Percentiles rank a stretch among this genome's conserved stretches.
Evolutionary conservation across 805 yeast species (phyloP).

Genomic region (Wickerhamiella bombiphila): DNA sequence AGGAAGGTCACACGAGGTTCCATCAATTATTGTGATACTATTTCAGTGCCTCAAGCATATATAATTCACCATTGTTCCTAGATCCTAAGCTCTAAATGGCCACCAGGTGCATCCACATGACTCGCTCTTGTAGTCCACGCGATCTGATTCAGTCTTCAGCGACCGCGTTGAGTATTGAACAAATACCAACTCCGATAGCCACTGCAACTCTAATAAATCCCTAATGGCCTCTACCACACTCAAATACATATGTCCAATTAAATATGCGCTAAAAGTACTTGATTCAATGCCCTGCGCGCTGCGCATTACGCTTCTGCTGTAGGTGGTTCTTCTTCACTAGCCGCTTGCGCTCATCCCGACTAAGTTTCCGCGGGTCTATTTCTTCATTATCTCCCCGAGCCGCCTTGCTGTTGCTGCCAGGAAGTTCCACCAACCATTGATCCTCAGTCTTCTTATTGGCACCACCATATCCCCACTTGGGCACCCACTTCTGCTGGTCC

Average conservation of each 20-base stretch:
- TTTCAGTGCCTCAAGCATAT: too few relatives aligned
- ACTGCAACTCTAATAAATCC: too few relatives aligned
- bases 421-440: constrained; percentile 93
- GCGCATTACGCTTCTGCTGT: constrained; percentile 67
- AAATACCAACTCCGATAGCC: too few relatives aligned
- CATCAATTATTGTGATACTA: too few relatives aligned
- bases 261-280: background rate
- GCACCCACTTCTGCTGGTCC: constrained; percentile 85
- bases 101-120: too few relatives aligned
- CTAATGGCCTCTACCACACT: too few relatives aligned
- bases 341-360: constrained; percentile 69
- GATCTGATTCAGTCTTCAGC: too few relatives aligned
- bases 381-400: constrained; percentile 27
- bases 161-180: too few relatives aligned
- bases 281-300: constrained; percentile 10
- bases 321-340: constrained; percentile 70
- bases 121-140: too few relatives aligned
- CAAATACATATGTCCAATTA: background rate
- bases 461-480: constrained; percentile 97
- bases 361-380: constrained; percentile 74
- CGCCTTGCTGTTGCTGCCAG: constrained; percentile 34
- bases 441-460: constrained; percentile 71
- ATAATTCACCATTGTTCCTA: too few relatives aligned
- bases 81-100: too few relatives aligned
- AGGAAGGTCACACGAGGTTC: too few relatives aligned